These are phyloP conservation scores for Tuber brumale DNA, from an alignment of 495 filamentous ascomycete genomes.

Conservation along the genomic window DNA sequence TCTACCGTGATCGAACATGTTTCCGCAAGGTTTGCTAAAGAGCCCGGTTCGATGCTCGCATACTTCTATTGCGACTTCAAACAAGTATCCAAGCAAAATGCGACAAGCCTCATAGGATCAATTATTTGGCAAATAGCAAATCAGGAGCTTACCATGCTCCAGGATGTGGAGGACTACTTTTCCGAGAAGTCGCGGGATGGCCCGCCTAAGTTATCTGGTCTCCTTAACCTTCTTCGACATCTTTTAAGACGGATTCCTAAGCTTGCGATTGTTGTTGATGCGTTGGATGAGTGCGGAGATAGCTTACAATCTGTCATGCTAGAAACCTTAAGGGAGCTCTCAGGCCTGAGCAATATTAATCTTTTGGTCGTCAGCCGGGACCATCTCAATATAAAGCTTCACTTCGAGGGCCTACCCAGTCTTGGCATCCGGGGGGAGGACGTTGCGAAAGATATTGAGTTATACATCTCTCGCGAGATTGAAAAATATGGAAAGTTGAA, in stretches of 20 bases:
- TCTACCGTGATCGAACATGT: slow-evolving; percentile 16
- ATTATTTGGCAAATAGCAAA: slow-evolving; percentile 36
- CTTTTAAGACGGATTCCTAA: slow-evolving; percentile 8
- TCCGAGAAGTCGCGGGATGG: not conserved
- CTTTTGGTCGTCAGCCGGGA: slow-evolving; percentile 17
- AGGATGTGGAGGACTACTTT: not conserved
- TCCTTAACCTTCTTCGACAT: not conserved
- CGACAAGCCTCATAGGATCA: slow-evolving; percentile 26
- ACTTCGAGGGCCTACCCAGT: not conserved
- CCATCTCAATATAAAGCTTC: slow-evolving; percentile 10
- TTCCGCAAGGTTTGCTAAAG: not conserved
- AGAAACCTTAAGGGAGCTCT: not conserved
- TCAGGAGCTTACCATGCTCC: not conserved
- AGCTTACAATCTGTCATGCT: not conserved
- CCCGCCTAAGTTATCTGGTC: not conserved
- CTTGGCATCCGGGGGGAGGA: slow-evolving; percentile 5
- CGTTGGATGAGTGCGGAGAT: slow-evolving; percentile 20
- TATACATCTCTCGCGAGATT: slow-evolving; percentile 9
- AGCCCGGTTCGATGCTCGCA: slow-evolving; percentile 25
- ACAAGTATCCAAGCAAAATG: slow-evolving; percentile 33
- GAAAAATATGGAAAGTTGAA: slow-evolving; percentile 8
- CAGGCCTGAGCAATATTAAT: not conserved
- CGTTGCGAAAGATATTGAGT: slow-evolving; percentile 11
- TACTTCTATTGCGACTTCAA: slow-evolving; percentile 44
- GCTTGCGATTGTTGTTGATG: slow-evolving; percentile 13